Percentiles rank a stretch among this genome's conserved stretches.
These are phyloP conservation scores for Erysiphe pulchra DNA, from an alignment of 2,329 filamentous ascomycete genomes.

Conservation along the genomic window DNA sequence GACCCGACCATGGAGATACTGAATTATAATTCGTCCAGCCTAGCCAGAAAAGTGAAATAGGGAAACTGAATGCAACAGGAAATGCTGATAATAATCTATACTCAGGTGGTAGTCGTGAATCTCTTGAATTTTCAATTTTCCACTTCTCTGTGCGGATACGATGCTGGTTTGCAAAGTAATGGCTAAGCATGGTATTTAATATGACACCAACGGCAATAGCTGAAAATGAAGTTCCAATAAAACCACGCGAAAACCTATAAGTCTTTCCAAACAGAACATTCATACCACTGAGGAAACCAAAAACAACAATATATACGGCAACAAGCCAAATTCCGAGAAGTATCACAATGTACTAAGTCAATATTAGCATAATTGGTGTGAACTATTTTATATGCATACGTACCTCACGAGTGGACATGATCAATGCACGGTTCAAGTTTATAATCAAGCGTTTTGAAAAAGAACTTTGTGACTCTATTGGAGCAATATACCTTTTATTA, in stretches of 20 bases:
- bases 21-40: slow-evolving; percentile 19
- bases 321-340: slow-evolving; percentile 5
- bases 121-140: slow-evolving; percentile 16
- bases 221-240: slow-evolving; percentile 18
- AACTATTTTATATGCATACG: neutral
- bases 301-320: slow-evolving; percentile 6
- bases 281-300: slow-evolving; percentile 6
- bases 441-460: neutral
- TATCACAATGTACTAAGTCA: slow-evolving; percentile 3
- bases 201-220: slow-evolving; percentile 17
- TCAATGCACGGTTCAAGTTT: slow-evolving; percentile 3
- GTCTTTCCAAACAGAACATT: slow-evolving; percentile 6
- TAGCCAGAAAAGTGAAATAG: slow-evolving; percentile 24
- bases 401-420: slow-evolving; percentile 2
- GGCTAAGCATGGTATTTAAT: slow-evolving; percentile 12
- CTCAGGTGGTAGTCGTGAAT: slow-evolving; percentile 15
- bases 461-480: slow-evolving; percentile 3
- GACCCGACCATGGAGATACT: slow-evolving; percentile 17
- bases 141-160: slow-evolving; percentile 2
- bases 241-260: slow-evolving; percentile 14
- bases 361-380: too few species aligned
- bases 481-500: slow-evolving; percentile 3
- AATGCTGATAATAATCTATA: slow-evolving; percentile 22
- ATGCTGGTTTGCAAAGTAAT: slow-evolving; percentile 14
- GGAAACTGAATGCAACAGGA: slow-evolving; percentile 17